A percentile compares a stretch with the other conserved stretches of the same genome.
Evolutionary conservation across 371 early-diverging fungal species (phyloP).

Genomic region (Mucor plumbeus): DNA sequence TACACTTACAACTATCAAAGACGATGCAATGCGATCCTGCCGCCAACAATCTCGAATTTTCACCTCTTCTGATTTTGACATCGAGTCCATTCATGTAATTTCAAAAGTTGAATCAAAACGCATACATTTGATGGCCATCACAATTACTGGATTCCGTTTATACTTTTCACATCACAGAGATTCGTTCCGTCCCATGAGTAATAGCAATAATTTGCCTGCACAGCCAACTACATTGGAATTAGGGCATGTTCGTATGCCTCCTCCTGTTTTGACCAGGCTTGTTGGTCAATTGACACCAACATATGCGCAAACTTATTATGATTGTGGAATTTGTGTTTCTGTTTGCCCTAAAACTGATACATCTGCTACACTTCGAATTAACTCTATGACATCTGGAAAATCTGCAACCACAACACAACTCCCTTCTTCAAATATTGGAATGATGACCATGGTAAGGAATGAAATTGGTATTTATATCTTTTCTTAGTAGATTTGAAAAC

Average conservation of each 20-base stretch:
- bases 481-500: background rate
- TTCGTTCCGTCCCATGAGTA: conserved; percentile 15
- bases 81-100: conserved; percentile 72
- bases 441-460: conserved; percentile 1
- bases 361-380: conserved; percentile 64
- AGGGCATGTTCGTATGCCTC: conserved; percentile 75
- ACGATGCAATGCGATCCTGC: conserved; percentile 54
- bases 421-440: background rate
- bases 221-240: conserved; percentile 65
- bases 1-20: conserved; percentile 49
- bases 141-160: conserved; percentile 72
- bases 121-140: conserved; percentile 73
- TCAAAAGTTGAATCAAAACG: conserved; percentile 63
- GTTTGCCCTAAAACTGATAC: conserved; percentile 23
- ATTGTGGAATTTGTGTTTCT: conserved; percentile 25
- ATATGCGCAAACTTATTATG: conserved; percentile 15
- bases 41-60: conserved; percentile 45
- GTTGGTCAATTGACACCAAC: background rate
- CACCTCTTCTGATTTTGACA: conserved; percentile 49
- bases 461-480: no score
- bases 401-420: conserved; percentile 28
- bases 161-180: conserved; percentile 68
- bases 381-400: conserved; percentile 62
- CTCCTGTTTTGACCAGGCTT: conserved; percentile 17
- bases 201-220: background rate